Base-by-base conservation (phyloP, 2,329 filamentous ascomycete genomes). In the Madurella fahalii region DNA sequence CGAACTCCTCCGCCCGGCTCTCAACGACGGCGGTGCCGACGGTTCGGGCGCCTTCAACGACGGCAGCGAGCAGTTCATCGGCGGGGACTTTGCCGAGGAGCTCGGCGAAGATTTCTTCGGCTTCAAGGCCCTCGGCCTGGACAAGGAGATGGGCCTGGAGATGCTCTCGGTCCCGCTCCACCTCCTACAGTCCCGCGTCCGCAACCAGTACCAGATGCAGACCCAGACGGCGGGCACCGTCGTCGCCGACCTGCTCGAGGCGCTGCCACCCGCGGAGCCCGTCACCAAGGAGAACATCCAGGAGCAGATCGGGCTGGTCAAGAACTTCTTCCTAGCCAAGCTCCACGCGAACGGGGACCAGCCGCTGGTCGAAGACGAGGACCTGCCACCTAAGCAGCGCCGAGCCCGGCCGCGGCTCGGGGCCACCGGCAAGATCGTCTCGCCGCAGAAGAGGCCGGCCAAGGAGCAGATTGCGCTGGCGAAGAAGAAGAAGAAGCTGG, bases 91-190 rank as follows among this genome's bases (percentile, higher is more conserved):
- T 69, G 94, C 94, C 0, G 94, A 96, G 69, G 94, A 99, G 64
- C 87, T 99, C 12, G 93, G 92, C 58, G 94, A 99, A 75, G 94
- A 99, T 73, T 99, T 96, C 81, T 99, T 99, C 67, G 94, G 94
- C 30, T 97, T 99, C 81, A 92, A 91, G 68, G 92, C 95, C 57
- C 82, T 99, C 44, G 94, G 94, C 42, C 80, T 99, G 54, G 91
- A 96, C 65, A 87, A 85, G 63, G 94, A 99, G 68, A 87, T 97
- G 68, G 92, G 92, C 16, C 79, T 94, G 58, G 86, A 93, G 32
- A 88, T 88, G 62, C 82, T 97, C 58, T 92, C 89, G 50, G 94
- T 99, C 37, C 94, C 95, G 20, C 79, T 99, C 55, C 94, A 99
- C 73, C 82, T 99, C 17, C 82, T 99, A 30, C 94, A 97, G 68